Conservation (phyloP, 768 basidiomycete genomes). For the Tephrocybe sp. region DNA sequence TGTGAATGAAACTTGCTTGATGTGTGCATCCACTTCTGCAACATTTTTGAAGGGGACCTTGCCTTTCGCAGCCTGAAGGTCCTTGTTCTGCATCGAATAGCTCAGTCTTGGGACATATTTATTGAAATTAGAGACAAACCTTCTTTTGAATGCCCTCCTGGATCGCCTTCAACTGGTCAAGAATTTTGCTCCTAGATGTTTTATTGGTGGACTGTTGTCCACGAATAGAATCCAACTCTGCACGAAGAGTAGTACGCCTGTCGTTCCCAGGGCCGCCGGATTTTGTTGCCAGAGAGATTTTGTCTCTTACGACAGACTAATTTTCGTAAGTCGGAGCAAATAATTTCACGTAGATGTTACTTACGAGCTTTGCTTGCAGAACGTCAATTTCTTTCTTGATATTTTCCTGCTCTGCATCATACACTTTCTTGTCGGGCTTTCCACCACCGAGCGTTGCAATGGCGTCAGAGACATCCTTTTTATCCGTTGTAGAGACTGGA, state of each 20-base stretch:
- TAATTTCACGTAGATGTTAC: constrained; percentile 27
- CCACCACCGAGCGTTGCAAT: constrained; percentile 37
- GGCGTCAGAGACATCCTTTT: constrained; percentile 43
- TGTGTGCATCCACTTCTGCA: constrained; percentile 82
- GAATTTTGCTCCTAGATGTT: constrained; percentile 60
- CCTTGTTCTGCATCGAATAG: constrained; percentile 61
- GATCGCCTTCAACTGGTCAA: constrained; percentile 75
- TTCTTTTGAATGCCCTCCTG: constrained; percentile 83
- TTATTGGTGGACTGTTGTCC: constrained; percentile 79
- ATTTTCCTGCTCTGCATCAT: constrained; percentile 81
- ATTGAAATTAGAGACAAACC: constrained; percentile 36
- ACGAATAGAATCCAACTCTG: constrained; percentile 79
- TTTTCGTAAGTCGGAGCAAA: constrained; percentile 10
- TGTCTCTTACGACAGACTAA: constrained; percentile 71
- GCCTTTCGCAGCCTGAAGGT: constrained; percentile 74
- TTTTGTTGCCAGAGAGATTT: constrained; percentile 64
- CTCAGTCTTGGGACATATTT: constrained; percentile 2
- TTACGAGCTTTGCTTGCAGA: constrained; percentile 75
- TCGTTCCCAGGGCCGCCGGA: constrained; percentile 62
- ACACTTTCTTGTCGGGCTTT: constrained; percentile 82
- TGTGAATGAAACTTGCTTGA: constrained; percentile 55
- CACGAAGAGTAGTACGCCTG: constrained; percentile 63
- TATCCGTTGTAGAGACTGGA: constrained; percentile 38
- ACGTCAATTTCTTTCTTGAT: constrained; percentile 83
- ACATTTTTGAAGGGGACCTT: constrained; percentile 81